Base-by-base conservation (phyloP, 306 rosid species). In the Lithocarpus polystachyus region DNA sequence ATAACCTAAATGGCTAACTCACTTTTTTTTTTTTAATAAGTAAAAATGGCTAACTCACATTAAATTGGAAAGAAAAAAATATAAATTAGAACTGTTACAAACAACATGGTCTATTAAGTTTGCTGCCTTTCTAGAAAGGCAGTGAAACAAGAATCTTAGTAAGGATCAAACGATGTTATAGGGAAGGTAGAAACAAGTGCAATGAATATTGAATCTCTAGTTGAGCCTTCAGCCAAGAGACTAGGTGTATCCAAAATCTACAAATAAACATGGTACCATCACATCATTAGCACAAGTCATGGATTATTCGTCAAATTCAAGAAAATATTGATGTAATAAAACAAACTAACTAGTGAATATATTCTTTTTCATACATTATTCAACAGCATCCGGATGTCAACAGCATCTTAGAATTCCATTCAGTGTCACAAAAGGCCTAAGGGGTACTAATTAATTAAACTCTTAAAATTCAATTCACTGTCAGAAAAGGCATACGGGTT, bases 221-320 rank as follows among this genome's bases (percentile, higher is more conserved):
- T 89, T 5, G 94, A 88, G 67, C 94, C 92, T 74, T 85, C 92
- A 5, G 89, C 84, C 83, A 92, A 75, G 26, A 92, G 97, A 72
- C 89, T 92, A 13, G 94, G 92, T 33, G 92, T 88, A 19, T 92
- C 94, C 89, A 92, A 84, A 78, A 92, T 87, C 92, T 92, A 84
- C 81, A 82, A 26, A 67, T 75, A 71, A 79, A 80, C 79, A 75
- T 4, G 52, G 13, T 4, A 75, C 62, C 78, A 31, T 37, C 24
- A 59, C 15, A 75, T 71, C 72, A 57, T 13, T 15, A 31, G 29
- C n/a, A 62, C 40, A 62, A 28, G 17, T 59, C 13, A 26, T 28
- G n/a, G 69, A 26, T 26, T 8, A 37, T 5, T 2, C 28, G 3
- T 28, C 28, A 24, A 29, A 5, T 29, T 29, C 33, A 29, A 29